Base-by-base conservation (phyloP, 345 rosid genomes). In the Gossypium anomalum region DNA sequence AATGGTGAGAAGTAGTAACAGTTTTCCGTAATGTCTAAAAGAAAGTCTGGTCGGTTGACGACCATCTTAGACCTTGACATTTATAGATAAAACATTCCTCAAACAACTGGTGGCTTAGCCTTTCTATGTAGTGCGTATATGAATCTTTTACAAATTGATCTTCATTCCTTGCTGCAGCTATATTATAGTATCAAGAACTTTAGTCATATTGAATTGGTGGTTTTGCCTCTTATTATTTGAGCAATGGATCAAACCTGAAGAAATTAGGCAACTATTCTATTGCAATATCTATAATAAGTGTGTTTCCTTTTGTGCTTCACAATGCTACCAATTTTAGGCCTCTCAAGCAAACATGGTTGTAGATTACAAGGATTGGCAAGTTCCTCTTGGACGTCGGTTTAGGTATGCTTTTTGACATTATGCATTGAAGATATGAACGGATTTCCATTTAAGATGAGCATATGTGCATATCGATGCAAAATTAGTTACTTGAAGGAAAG, bases 361-460 rank as follows among this genome's bases (percentile, higher is more conserved):
- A 75, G 98, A 94, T 76, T 94, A 92, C 85, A 94, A 92, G 85
- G 98, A 94, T 74, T 92, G 94, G 97, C 97, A 94, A 80, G 85
- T 94, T 83, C 97, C 98, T 81, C 98, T 94, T 52, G 97, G 97
- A 43, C 91, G 97, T 56, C 87, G 98, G 47, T 94, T 94, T 80
- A 90, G 98, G 98, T 94, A 60, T 62, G 80, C 75, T 27, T 74
- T 74, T 66, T 16, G 60, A 78, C 20, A 27, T 73, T 63, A 53
- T 74, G 12, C 74, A 34, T 67, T 25, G 68, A 41, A 76, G n/a
- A 74, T 20, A 20, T 12, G 19, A 22, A 49, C 16, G 4, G 16
- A 9, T 69, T 49, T 14, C 14, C 22, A 9, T 16, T 15, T 68
- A 15, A 9, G 3, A 67, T 48, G 12, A 67, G 19, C 56, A 67